Base-by-base conservation (phyloP, 1,284 basidiomycete genomes). In the Moesziomyces antarcticus region DNA sequence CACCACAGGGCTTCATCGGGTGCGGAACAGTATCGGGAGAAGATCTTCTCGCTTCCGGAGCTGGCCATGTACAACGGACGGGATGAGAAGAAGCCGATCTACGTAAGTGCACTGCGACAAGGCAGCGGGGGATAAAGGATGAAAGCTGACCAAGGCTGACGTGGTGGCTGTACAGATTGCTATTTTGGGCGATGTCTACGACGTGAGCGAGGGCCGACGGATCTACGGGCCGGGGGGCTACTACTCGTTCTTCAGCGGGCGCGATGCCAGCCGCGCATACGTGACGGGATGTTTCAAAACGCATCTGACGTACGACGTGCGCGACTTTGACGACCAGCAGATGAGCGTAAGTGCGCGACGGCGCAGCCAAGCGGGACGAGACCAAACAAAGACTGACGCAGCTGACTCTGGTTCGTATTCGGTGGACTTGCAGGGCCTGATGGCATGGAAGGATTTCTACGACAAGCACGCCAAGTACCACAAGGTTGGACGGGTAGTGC, bases 161-260 rank as follows among this genome's bases (percentile, higher is more conserved):
- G 4, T 9, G 35, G 35, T 3, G 14, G 7, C 24, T 25, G 4
- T 10, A 18, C 51, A 63, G 60, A 53, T 80, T 24, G 62, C 75
- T 22, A 92, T 98, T 80, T 91, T 94, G 81, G 93, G 93, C 20
- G 90, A 92, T 56, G 94, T 99, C 3, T 98, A 91, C 86, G 95
- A 99, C 82, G 96, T 99, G 44, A 89, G 90, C 37, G 85, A 86
- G 45, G 90, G 89, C 75, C 88, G 90, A 50, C 87, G 88, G 61
- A 90, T 92, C n/a, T 98, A 98, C 84, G 93, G 94, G 1, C 77
- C 78, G 0, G 78, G 79, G 14, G 79, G 81, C 16, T 64, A 68
- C 30, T 84, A 84, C 48, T 56, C 67, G 22, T 78, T 83, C 59
- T 83, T 84, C 50, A 75, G 79, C 27, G 82, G 82, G 10, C 62